Conservation (phyloP, 2,329 filamentous ascomycete genomes). For the Pestalotiopsis fici region DNA sequence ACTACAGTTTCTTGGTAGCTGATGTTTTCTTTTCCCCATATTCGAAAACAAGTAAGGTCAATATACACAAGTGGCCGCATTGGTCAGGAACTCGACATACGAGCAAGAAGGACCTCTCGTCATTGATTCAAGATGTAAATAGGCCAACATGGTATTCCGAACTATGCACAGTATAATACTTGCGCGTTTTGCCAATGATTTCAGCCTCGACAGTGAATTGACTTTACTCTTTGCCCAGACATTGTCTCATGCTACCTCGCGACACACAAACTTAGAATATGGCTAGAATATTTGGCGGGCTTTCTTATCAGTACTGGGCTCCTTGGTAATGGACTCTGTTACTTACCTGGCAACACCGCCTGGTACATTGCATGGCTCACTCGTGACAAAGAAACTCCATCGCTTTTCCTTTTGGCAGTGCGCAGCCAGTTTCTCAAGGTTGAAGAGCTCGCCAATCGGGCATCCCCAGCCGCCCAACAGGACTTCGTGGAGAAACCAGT, state of each 20-base stretch:
- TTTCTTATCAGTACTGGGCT: slow-evolving; percentile 8
- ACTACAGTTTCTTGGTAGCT: not conserved
- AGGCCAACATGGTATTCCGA: too few species aligned
- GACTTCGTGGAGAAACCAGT: slow-evolving; percentile 41
- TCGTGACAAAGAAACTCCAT: slow-evolving; percentile 49
- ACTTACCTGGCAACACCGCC: slow-evolving; percentile 34
- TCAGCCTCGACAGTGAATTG: not conserved
- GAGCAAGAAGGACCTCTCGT: too few species aligned
- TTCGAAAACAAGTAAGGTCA: slow-evolving; percentile 13
- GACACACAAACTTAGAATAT: slow-evolving; percentile 30
- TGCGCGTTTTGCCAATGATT: not conserved
- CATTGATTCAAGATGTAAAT: too few species aligned
- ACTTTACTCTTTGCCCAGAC: not conserved
- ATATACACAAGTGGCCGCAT: too few species aligned
- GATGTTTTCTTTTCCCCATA: not conserved
- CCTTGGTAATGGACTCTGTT: not conserved
- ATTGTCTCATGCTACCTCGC: not conserved
- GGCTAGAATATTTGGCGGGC: slow-evolving; percentile 36
- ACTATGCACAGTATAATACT: too few species aligned
- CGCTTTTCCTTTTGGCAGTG: slow-evolving; percentile 36
- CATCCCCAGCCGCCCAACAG: slow-evolving; percentile 50
- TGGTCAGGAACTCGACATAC: too few species aligned
- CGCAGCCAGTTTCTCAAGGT: slow-evolving; percentile 43
- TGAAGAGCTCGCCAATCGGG: slow-evolving; percentile 52
- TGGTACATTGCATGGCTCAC: slow-evolving; percentile 46